Percentiles rank a stretch among this genome's conserved stretches.
phyloP scores from a whole-genome alignment of 148 eudicot genomes.

The Diospyros lotus region DNA sequence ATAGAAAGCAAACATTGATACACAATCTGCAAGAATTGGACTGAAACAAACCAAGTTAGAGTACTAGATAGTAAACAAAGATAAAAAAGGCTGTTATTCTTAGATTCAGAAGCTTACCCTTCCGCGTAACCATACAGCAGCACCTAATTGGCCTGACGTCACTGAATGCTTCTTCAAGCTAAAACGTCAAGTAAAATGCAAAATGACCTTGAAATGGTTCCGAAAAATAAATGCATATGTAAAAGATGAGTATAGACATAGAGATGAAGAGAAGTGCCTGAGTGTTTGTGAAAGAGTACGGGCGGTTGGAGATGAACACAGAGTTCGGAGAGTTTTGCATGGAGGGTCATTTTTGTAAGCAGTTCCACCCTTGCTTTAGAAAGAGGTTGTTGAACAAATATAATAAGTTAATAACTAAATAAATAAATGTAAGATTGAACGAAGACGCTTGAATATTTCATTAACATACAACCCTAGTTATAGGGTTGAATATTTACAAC shows the following conservation, averaged over 20 bases:
- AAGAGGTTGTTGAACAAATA: no score
- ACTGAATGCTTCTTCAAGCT: conserved; percentile 80
- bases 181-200: background rate
- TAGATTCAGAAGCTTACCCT: conserved; percentile 36
- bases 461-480: no score
- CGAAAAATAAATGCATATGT: background rate
- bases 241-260: conserved; percentile 2
- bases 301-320: conserved; percentile 62
- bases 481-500: no score
- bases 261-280: conserved; percentile 30
- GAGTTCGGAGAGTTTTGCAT: conserved; percentile 54
- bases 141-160: conserved; percentile 87
- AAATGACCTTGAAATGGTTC: background rate
- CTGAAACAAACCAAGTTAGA: background rate
- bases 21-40: background rate
- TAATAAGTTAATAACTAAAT: no score
- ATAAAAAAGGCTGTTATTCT: background rate
- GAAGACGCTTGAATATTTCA: no score
- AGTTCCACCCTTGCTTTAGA: no score
- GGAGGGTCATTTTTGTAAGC: no score
- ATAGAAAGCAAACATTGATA: background rate
- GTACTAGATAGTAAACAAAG: background rate
- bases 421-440: no score
- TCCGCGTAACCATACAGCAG: conserved; percentile 79
- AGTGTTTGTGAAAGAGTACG: conserved; percentile 65